These are phyloP conservation scores for Ascoidea tarda DNA, from an alignment of 805 yeast genomes.

Conservation along the genomic window DNA sequence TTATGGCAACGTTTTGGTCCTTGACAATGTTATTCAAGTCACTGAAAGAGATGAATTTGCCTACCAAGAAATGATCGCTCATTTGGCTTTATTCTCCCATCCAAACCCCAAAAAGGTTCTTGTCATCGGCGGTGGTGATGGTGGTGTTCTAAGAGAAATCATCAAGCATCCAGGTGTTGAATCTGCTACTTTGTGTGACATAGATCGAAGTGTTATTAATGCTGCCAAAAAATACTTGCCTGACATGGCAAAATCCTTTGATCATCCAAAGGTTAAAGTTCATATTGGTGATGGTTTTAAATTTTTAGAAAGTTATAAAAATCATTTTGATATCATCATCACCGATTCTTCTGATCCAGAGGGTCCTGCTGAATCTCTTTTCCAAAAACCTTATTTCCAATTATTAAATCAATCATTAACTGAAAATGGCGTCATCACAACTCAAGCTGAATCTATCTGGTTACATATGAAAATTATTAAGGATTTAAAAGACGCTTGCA, in stretches of 20 bases:
- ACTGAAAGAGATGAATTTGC: conserved; percentile 90
- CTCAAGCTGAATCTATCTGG: conserved; percentile 69
- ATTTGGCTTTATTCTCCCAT: conserved; percentile 70
- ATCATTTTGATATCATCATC: conserved; percentile 63
- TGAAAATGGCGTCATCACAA: conserved; percentile 58
- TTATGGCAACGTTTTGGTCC: conserved; percentile 79
- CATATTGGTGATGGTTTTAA: conserved; percentile 76
- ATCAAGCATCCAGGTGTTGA: conserved; percentile 56
- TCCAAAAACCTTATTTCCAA: conserved; percentile 64
- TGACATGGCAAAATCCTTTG: conserved; percentile 52
- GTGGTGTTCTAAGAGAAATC: conserved; percentile 84
- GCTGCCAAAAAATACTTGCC: conserved; percentile 64
- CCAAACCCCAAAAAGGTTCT: conserved; percentile 60
- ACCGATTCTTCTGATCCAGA: conserved; percentile 94
- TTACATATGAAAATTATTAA: conserved; percentile 40
- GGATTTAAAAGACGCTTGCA: conserved; percentile 32
- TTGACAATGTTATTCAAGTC: conserved; percentile 84
- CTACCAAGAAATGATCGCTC: conserved; percentile 85
- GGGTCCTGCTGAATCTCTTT: conserved; percentile 87
- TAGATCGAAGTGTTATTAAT: conserved; percentile 70
- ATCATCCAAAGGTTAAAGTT: conserved; percentile 52
- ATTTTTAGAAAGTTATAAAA: conserved; percentile 33
- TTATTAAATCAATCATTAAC: conserved; percentile 50
- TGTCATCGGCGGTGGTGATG: conserved; percentile 94
- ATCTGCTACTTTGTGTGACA: conserved; percentile 69